These are phyloP conservation scores for Coniella lustricola DNA, from an alignment of 2,329 filamentous ascomycete genomes.

Conservation along the genomic window DNA sequence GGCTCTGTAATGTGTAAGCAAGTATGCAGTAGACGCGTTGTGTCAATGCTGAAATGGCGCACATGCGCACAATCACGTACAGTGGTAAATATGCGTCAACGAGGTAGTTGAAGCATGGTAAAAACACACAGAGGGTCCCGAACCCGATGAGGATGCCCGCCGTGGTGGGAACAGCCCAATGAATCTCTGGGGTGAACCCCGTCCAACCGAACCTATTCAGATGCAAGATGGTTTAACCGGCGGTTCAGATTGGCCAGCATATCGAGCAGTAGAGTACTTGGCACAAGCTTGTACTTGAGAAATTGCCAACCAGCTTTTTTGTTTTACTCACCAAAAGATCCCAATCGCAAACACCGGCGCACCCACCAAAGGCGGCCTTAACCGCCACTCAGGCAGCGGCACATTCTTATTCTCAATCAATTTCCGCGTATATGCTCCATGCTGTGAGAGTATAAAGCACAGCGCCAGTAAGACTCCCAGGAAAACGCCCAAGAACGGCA, in stretches of 20 bases:
- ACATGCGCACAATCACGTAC: no score
- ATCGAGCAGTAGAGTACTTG: neutral
- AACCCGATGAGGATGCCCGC: conserved; percentile 19
- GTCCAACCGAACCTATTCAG: conserved; percentile 18
- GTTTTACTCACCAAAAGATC: conserved; percentile 25
- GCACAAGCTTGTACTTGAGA: neutral
- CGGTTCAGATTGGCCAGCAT: no score
- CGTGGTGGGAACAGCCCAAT: conserved; percentile 18
- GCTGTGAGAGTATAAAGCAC: conserved; percentile 22
- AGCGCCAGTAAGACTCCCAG: conserved; percentile 14
- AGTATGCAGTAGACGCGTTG: neutral
- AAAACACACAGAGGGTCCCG: conserved; percentile 19
- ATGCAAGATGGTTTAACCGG: no score
- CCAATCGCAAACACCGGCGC: conserved; percentile 27
- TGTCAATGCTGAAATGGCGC: no score
- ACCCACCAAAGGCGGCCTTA: conserved; percentile 16
- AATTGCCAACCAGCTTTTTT: neutral
- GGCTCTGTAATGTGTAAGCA: conserved; percentile 20
- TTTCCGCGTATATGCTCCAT: conserved; percentile 21
- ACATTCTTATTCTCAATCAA: conserved; percentile 14
- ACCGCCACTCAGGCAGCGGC: conserved; percentile 20
- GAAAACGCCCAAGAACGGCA: conserved; percentile 26
- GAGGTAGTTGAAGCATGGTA: conserved; percentile 25
- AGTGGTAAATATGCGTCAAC: conserved; percentile 32
- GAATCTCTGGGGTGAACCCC: conserved; percentile 15